Evolutionary conservation across 306 rosid species (phyloP), one percentile per base, ranked within the genome.

Genomic region (Bauhinia variegata): DNA sequence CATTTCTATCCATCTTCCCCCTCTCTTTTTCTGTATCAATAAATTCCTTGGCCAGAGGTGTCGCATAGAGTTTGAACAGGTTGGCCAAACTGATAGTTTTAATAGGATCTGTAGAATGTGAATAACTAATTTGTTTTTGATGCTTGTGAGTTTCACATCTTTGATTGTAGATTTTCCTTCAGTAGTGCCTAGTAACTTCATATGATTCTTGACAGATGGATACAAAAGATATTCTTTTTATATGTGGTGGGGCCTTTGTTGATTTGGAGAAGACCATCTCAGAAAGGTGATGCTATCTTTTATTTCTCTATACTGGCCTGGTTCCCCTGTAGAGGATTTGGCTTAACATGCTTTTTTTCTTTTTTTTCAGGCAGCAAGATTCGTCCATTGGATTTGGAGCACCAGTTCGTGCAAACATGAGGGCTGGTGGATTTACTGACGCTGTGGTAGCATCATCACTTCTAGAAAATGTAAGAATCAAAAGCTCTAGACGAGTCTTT

Each of bases 331-430:
- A 31, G 6, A 36, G 70, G 33, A 53, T 60, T 53, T 19, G 39
- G 16, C 10, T 36, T 52, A 49, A 67, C 2, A 37, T 54, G 3
- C 6, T 11, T 55, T 68, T 23, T 50, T 11, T 55, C 65, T 23
- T 50, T 75, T 73, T 65, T 2, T 74, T 33, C 72, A 87, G 95
- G 75, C 70, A 12, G 63, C 88, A 88, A 76, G 88, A 83, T 76
- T 88, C 95, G n/a, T 88, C 95, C 69, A 88, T 88, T 61, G 90
- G 95, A 32, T 85, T 88, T 77, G 91, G 95, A 72, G 90, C 82
- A 28, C 95, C 87, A 15, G 87, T 88, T 73, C 84, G 85, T 63
- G 75, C 87, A 62, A 83, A 82, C 79, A 81, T 83, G 85, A 81
- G 80, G 62, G 63, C 68, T 50, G 67, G 65, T 60, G 77, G 73